phyloP scores from a whole-genome alignment of 1,284 basidiomycete genomes.

The Puccinia novopanici region DNA sequence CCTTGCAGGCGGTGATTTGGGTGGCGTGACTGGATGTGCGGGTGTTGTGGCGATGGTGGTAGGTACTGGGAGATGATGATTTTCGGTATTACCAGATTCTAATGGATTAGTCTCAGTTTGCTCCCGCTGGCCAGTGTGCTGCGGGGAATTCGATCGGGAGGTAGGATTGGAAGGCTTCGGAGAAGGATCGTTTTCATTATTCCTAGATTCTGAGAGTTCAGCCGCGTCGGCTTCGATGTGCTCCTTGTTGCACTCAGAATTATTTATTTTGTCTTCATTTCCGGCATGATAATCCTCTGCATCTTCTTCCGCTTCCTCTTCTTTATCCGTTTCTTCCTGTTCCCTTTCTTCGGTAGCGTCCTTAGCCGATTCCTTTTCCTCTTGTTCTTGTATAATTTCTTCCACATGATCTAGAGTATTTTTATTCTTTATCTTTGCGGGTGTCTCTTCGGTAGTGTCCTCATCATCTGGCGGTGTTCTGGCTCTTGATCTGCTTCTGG shows the following conservation, averaged over 20 bases:
- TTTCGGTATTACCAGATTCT: not conserved
- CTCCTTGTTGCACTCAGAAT: no score
- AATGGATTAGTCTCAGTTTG: not conserved
- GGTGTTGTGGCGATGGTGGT: constrained; percentile 3
- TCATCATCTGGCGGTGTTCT: not conserved
- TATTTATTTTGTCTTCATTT: no score
- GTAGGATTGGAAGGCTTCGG: no score
- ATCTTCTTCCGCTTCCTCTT: not conserved
- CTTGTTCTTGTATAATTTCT: constrained; percentile 43
- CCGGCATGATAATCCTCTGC: no score
- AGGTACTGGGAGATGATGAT: not conserved
- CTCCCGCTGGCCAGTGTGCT: no score
- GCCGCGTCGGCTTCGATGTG: no score
- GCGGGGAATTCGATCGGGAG: no score
- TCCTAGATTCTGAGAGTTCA: no score
- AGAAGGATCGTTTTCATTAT: no score
- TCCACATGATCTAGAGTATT: constrained; percentile 24
- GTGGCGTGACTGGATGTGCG: constrained; percentile 25
- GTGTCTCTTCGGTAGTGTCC: not conserved
- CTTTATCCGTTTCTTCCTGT: not conserved
- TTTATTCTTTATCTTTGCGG: constrained; percentile 16
- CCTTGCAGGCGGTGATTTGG: constrained; percentile 33
- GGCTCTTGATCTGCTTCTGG: constrained; percentile 1
- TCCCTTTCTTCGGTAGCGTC: constrained; percentile 23
- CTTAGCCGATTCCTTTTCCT: constrained; percentile 51